phyloP scores from a whole-genome alignment of 2,329 filamentous ascomycete genomes.

The Drechslera avenae region DNA sequence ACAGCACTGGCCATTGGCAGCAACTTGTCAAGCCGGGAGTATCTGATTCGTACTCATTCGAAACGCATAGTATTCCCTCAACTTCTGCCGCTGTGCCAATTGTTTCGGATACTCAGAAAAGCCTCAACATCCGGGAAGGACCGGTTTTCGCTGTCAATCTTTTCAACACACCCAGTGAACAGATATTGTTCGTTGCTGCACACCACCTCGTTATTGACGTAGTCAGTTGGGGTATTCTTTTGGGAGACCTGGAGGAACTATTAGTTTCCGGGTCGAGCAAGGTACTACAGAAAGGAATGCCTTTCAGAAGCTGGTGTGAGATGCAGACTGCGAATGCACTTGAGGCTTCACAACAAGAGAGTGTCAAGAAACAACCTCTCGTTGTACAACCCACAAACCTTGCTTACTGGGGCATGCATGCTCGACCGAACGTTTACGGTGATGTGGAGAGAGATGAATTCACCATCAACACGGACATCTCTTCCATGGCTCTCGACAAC shows the following conservation, averaged over 20 bases:
- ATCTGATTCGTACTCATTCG: constrained; percentile 27
- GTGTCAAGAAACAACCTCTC: constrained; percentile 16
- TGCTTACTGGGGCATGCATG: constrained; percentile 40
- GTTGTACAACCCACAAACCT: constrained; percentile 27
- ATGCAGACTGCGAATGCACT: constrained; percentile 30
- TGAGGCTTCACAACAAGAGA: constrained; percentile 12
- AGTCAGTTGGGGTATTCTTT: constrained; percentile 42
- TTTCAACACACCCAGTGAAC: constrained; percentile 24
- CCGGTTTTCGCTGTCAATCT: constrained; percentile 39
- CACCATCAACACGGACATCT: constrained; percentile 22
- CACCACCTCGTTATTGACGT: constrained; percentile 45
- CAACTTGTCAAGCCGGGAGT: constrained; percentile 24
- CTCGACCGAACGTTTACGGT: constrained; percentile 35
- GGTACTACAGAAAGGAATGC: constrained; percentile 26
- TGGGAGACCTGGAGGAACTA: constrained; percentile 40
- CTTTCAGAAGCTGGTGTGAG: constrained; percentile 41
- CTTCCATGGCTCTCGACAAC: constrained; percentile 29
- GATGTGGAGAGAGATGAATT: constrained; percentile 40
- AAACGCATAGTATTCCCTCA: constrained; percentile 15
- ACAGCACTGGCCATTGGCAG: constrained; percentile 23
- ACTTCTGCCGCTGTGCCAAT: constrained; percentile 15
- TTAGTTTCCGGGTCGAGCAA: constrained; percentile 19
- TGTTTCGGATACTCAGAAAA: constrained; percentile 32
- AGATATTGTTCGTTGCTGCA: constrained; percentile 38
- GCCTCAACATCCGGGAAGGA: constrained; percentile 35